phyloP scores from a whole-genome alignment of 2,329 filamentous ascomycete species.

The Monosporascus sp. region DNA sequence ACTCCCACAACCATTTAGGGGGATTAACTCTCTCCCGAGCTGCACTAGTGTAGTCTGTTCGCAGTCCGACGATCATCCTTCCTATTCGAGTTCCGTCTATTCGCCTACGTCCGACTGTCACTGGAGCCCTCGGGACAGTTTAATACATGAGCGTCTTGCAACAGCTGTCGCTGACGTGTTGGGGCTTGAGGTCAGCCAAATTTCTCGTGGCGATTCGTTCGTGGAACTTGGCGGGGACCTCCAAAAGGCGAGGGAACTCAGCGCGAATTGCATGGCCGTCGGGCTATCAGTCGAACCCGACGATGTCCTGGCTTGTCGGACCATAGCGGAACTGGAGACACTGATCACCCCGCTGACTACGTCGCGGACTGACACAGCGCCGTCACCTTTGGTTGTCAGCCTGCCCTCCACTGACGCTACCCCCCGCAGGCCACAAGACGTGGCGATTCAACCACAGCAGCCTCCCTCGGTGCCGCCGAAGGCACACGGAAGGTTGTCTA shows the following conservation, averaged over 20 bases:
- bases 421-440: neutral
- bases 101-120: slow-evolving; percentile 9
- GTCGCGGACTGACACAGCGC: slow-evolving; percentile 5
- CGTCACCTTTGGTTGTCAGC: slow-evolving; percentile 12
- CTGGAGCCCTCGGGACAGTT: slow-evolving; percentile 10
- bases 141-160: slow-evolving; percentile 27
- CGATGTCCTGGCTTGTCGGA: slow-evolving; percentile 39
- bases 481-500: slow-evolving; percentile 2
- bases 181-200: slow-evolving; percentile 23
- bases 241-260: slow-evolving; percentile 28
- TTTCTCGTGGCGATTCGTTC: slow-evolving; percentile 39
- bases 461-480: slow-evolving; percentile 19
- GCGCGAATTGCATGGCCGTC: slow-evolving; percentile 30
- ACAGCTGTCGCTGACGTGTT: slow-evolving; percentile 33
- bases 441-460: slow-evolving; percentile 3
- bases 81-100: slow-evolving; percentile 18
- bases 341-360: slow-evolving; percentile 29
- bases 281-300: slow-evolving; percentile 31
- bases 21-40: neutral
- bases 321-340: slow-evolving; percentile 40
- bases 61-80: neutral
- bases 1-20: slow-evolving; percentile 19
- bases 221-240: slow-evolving; percentile 38
- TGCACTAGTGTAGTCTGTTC: neutral
- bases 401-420: slow-evolving; percentile 6